A percentile compares a stretch with the other conserved stretches of the same genome.
These are phyloP conservation scores for Serendipita indica DNA, from an alignment of 768 basidiomycete species.

Conservation along the genomic window DNA sequence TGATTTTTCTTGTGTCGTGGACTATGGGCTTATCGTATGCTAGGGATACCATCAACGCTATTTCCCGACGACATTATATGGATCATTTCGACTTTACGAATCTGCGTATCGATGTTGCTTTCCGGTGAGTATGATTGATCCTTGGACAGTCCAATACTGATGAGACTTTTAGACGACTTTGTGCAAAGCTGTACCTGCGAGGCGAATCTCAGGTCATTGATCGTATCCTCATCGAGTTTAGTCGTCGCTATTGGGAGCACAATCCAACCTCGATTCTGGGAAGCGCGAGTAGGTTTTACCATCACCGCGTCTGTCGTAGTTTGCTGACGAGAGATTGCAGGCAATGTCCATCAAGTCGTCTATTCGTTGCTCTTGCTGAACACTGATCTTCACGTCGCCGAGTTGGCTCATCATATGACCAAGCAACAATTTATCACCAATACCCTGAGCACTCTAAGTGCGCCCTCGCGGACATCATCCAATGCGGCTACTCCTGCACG, in stretches of 20 bases:
- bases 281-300: conserved; percentile 50
- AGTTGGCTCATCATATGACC: conserved; percentile 79
- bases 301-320: conserved; percentile 11
- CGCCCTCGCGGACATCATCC: conserved; percentile 32
- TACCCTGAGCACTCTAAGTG: conserved; percentile 66
- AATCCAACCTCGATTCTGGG: conserved; percentile 73
- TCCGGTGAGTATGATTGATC: conserved; percentile 40
- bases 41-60: conserved; percentile 64
- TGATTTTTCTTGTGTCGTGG: conserved; percentile 2
- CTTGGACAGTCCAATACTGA: background rate
- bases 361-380: conserved; percentile 90
- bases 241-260: conserved; percentile 79
- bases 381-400: conserved; percentile 94
- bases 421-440: conserved; percentile 83
- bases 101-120: conserved; percentile 73
- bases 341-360: conserved; percentile 86
- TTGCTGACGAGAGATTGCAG: too few species aligned
- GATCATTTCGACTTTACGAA: conserved; percentile 77
- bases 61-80: conserved; percentile 67
- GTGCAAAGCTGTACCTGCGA: conserved; percentile 83
- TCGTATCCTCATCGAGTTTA: conserved; percentile 86
- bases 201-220: conserved; percentile 98
- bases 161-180: conserved; percentile 46
- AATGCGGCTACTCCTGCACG: conserved; percentile 42
- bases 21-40: conserved; percentile 7